Base-by-base conservation (phyloP, 768 basidiomycete species). In the Naganishia kalamii region DNA sequence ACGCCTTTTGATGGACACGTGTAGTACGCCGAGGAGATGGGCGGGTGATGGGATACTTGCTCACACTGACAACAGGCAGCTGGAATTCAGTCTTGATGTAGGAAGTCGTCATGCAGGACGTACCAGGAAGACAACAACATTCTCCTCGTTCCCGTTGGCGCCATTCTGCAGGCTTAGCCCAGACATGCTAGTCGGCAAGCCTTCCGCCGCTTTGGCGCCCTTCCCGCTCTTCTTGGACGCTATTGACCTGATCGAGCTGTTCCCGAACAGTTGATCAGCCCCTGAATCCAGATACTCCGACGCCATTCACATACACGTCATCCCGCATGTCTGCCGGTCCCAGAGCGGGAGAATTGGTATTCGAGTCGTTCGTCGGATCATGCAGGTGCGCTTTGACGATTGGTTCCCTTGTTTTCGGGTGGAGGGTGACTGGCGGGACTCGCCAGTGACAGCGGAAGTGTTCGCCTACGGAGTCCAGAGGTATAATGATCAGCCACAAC, bases 21-120 rank as follows among this genome's bases (percentile, higher is more conserved):
- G 7, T 88, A 90, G 68, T 85, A 86, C 74, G 86, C 94, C 0
- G 88, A 86, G 0, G 91, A 94, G 32, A 97, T 85, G 2, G 96
- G 96, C 0, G 96, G 96, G 72, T 99, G 96, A 79, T 99, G 96
- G 1, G 90, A 96, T 50, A 97, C 86, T 78, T 96, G 93, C 77
- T 96, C 93, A 15, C 92, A 94, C 79, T 81, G 67, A 21, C 4
- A 11, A 8, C 29, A 12, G 29, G 12, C 21, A 27, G n/a, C n/a
- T 41, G 21, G 27, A 25, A 3, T n/a, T 30, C 25, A n/a, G 11
- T 10, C 3, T 32, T 27, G 43, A 13, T 29, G 13, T 23, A 37
- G 54, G 43, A 15, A 15, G 10, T 21, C 37, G 40, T 13, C 29
- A 52, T 51, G 7, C 8, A 8, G 29, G 4, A 72, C 77, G 67